Conservation (phyloP, 345 rosid genomes). For the Ricinus communis region DNA sequence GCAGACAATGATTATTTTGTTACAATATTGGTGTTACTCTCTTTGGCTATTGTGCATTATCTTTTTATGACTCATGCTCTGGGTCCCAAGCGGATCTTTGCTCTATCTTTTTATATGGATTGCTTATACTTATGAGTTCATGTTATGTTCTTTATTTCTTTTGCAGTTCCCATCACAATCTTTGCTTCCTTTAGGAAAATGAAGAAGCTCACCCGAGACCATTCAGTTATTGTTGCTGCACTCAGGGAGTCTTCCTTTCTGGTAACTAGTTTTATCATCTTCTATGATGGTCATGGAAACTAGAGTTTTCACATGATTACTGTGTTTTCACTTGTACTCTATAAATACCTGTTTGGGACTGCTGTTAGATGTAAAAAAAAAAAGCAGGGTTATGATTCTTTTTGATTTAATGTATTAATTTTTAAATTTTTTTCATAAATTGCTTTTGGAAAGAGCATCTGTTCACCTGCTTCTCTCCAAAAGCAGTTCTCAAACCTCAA, state of each 20-base stretch:
- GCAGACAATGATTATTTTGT: too few species aligned
- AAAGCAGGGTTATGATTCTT: too few species aligned
- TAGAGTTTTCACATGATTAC: background rate
- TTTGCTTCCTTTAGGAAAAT: conserved; percentile 73
- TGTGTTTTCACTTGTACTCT: background rate
- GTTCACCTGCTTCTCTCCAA: too few species aligned
- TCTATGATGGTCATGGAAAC: background rate
- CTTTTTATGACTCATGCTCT: background rate
- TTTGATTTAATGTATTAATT: too few species aligned
- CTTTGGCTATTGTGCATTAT: background rate
- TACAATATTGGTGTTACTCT: too few species aligned
- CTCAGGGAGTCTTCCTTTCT: conserved; percentile 75
- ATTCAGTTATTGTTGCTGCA: conserved; percentile 49
- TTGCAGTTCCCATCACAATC: conserved; percentile 74
- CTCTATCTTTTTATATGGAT: background rate
- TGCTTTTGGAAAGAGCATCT: too few species aligned
- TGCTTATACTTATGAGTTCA: background rate
- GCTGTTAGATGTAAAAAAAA: too few species aligned
- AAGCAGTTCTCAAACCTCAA: too few species aligned
- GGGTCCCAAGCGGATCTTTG: background rate
- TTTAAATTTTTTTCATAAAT: too few species aligned
- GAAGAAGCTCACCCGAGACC: conserved; percentile 72
- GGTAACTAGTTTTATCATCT: conserved; percentile 41
- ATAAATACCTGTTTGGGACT: too few species aligned
- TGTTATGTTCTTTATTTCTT: background rate